phyloP scores from a whole-genome alignment of 2,329 filamentous ascomycete genomes.

The Calonectria leucothoes region DNA sequence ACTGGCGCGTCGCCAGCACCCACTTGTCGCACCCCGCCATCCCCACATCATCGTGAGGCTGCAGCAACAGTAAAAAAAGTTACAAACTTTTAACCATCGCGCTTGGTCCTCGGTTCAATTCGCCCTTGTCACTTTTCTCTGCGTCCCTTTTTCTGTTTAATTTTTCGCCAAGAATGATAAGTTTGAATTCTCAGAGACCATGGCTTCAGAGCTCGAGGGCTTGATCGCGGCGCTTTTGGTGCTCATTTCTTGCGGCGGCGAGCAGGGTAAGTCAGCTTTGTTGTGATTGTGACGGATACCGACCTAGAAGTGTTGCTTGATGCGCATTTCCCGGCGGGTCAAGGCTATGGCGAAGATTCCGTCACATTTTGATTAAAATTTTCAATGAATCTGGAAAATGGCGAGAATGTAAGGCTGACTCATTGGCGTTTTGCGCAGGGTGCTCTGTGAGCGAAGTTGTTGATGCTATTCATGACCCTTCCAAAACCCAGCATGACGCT shows the following conservation, averaged over 20 bases:
- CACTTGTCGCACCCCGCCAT: constrained; percentile 23
- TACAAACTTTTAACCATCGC: constrained; percentile 23
- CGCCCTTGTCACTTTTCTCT: constrained; percentile 37
- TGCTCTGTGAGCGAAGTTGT: constrained; percentile 47
- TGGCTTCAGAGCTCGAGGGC: constrained; percentile 54
- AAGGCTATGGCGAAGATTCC: not conserved
- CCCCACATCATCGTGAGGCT: constrained; percentile 26
- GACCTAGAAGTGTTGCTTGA: not conserved
- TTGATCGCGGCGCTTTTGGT: constrained; percentile 51
- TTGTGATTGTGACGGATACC: not conserved
- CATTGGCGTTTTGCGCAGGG: constrained; percentile 35
- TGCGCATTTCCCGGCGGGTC: not conserved
- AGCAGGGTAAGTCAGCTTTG: constrained; percentile 47
- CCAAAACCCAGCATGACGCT: constrained; percentile 28
- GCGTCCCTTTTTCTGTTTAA: constrained; percentile 32
- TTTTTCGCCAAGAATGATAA: constrained; percentile 43
- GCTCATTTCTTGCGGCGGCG: constrained; percentile 51
- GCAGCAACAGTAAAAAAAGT: constrained; percentile 36
- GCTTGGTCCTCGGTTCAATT: constrained; percentile 43
- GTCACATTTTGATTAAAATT: not conserved
- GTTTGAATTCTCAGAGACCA: constrained; percentile 30
- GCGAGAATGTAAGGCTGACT: constrained; percentile 17
- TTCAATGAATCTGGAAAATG: not conserved
- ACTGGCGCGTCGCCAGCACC: constrained; percentile 1
- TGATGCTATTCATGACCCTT: constrained; percentile 44